Conservation (phyloP, 2,329 filamentous ascomycete species). For the Chalara sp. region DNA sequence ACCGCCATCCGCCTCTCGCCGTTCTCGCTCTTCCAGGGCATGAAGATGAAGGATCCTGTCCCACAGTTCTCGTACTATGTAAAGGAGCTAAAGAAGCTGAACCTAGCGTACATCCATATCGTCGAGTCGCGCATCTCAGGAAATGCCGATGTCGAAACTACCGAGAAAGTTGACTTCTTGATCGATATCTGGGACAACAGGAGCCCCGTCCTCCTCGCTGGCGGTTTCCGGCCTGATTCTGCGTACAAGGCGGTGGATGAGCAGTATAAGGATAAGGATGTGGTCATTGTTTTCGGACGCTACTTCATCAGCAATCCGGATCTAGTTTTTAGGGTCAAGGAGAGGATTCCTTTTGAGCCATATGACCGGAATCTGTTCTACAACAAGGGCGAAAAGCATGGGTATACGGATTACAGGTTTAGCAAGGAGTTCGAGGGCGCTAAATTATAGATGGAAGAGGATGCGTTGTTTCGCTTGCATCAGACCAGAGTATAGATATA, state of each 20-base stretch:
- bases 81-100: slow-evolving; percentile 40
- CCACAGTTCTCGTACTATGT: slow-evolving; percentile 58
- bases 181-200: slow-evolving; percentile 35
- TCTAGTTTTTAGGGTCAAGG: slow-evolving; percentile 33
- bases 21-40: slow-evolving; percentile 53
- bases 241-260: slow-evolving; percentile 34
- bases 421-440: slow-evolving; percentile 24
- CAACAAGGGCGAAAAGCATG: slow-evolving; percentile 22
- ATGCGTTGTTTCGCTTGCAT: not conserved
- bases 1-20: slow-evolving; percentile 54
- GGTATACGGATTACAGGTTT: slow-evolving; percentile 30
- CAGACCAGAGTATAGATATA: not conserved
- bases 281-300: slow-evolving; percentile 36
- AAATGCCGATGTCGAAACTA: slow-evolving; percentile 32
- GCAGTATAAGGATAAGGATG: slow-evolving; percentile 23
- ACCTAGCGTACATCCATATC: slow-evolving; percentile 56
- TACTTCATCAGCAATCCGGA: slow-evolving; percentile 41
- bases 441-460: slow-evolving; percentile 12
- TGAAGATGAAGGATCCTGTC: slow-evolving; percentile 55
- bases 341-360: slow-evolving; percentile 30
- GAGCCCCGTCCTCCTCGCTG: slow-evolving; percentile 43
- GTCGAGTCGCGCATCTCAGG: slow-evolving; percentile 39
- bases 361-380: slow-evolving; percentile 36
- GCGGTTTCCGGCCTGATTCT: slow-evolving; percentile 35
- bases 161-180: slow-evolving; percentile 35